These are phyloP conservation scores for Emmonsiellopsis sp. DNA, from an alignment of 2,329 filamentous ascomycete species.

Conservation along the genomic window DNA sequence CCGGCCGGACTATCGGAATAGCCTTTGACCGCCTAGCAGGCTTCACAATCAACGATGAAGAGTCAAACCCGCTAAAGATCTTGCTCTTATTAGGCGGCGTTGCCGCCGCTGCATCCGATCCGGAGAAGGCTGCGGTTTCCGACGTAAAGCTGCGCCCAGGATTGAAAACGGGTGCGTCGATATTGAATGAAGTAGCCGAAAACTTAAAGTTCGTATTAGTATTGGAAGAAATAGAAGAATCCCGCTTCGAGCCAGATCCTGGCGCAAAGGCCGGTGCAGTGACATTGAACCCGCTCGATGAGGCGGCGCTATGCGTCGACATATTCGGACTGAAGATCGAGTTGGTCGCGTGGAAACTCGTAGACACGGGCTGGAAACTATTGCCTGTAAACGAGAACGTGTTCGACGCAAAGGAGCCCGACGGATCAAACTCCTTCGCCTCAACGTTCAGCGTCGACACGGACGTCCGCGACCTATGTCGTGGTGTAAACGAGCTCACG, in stretches of 20 bases:
- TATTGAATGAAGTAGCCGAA: conserved; percentile 60
- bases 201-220: conserved; percentile 54
- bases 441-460: conserved; percentile 77
- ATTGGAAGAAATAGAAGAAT: conserved; percentile 15
- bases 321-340: conserved; percentile 22
- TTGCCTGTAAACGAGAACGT: conserved; percentile 35
- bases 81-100: conserved; percentile 17
- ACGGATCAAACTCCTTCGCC: conserved; percentile 73
- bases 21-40: conserved; percentile 69
- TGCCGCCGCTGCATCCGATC: conserved; percentile 12
- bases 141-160: conserved; percentile 38
- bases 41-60: conserved; percentile 51
- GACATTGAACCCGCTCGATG: conserved; percentile 53
- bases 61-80: conserved; percentile 62
- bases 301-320: conserved; percentile 21
- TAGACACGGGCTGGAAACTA: conserved; percentile 32
- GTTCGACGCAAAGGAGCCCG: conserved; percentile 39
- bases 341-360: conserved; percentile 14
- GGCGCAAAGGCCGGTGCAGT: conserved; percentile 65
- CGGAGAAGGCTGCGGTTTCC: conserved; percentile 8
- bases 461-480: conserved; percentile 60
- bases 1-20: conserved; percentile 66
- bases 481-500: conserved; percentile 30
- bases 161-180: conserved; percentile 68
- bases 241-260: conserved; percentile 11